These are phyloP conservation scores for Pseudocercospora macadamiae DNA, from an alignment of 2,329 filamentous ascomycete genomes.

Conservation along the genomic window DNA sequence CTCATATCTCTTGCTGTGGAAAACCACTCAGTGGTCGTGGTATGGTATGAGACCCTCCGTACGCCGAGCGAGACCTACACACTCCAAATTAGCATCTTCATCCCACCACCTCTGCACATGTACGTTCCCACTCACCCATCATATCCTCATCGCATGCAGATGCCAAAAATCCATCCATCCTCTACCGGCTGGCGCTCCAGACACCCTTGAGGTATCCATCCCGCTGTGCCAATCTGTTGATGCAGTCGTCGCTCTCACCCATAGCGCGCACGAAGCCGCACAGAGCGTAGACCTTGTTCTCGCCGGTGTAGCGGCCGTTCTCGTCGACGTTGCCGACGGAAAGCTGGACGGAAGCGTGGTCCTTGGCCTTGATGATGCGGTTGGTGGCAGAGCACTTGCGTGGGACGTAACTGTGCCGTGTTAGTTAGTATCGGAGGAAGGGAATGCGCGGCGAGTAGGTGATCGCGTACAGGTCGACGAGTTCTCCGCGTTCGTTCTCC, in stretches of 20 bases:
- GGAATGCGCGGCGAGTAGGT: slow-evolving; percentile 8
- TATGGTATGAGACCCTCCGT: slow-evolving; percentile 7
- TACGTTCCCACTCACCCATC: not conserved
- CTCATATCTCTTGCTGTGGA: slow-evolving; percentile 6
- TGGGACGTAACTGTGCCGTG: slow-evolving; percentile 77
- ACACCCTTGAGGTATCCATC: slow-evolving; percentile 97
- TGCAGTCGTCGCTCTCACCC: slow-evolving; percentile 94
- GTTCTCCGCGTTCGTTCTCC: slow-evolving; percentile 99
- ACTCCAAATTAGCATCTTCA: too few species aligned
- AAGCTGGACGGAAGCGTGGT: slow-evolving; percentile 98
- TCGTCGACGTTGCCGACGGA: slow-evolving; percentile 98
- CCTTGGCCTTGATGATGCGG: slow-evolving; percentile 99
- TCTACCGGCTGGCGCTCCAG: slow-evolving; percentile 74
- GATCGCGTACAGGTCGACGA: slow-evolving; percentile 89
- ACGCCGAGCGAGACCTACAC: slow-evolving; percentile 1
- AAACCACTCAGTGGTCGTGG: too few species aligned
- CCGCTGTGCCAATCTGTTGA: slow-evolving; percentile 94
- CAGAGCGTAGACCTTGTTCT: slow-evolving; percentile 96
- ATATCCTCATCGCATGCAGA: slow-evolving; percentile 19
- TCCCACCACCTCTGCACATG: slow-evolving; percentile 7
- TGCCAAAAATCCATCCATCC: slow-evolving; percentile 37
- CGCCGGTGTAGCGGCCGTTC: slow-evolving; percentile 94
- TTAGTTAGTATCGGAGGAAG: slow-evolving; percentile 29
- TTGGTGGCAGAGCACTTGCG: slow-evolving; percentile 99
- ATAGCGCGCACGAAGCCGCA: slow-evolving; percentile 97